Conservation (phyloP, 495 filamentous ascomycete genomes). For the Xylaria nigripes region DNA sequence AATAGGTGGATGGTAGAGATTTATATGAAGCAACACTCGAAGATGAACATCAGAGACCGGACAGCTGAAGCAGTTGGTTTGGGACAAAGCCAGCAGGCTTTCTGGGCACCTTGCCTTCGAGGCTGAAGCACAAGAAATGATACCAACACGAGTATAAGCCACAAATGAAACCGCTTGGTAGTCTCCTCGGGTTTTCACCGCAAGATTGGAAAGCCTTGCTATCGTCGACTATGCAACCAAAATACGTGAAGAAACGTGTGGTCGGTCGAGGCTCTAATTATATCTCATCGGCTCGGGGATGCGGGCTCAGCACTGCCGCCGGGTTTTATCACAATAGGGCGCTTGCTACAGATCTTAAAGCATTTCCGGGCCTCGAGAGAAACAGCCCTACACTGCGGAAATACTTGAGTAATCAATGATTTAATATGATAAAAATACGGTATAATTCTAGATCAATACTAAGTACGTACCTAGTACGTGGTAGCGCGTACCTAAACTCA, state of each 20-base stretch:
- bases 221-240: too few relatives aligned
- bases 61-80: background rate
- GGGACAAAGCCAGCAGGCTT: background rate
- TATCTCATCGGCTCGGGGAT: background rate
- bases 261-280: background rate
- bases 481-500: background rate
- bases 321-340: constrained; percentile 5
- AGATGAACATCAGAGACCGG: background rate
- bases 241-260: too few relatives aligned
- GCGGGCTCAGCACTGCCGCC: background rate
- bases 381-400: constrained; percentile 9
- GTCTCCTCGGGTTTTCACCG: too few relatives aligned
- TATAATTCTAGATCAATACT: background rate
- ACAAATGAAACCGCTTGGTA: too few relatives aligned
- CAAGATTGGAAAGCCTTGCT: too few relatives aligned
- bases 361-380: constrained; percentile 24
- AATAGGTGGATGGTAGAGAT: background rate
- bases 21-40: background rate
- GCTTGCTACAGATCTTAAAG: constrained; percentile 19
- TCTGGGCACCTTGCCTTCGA: background rate
- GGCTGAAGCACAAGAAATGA: background rate
- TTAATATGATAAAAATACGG: background rate
- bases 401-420: background rate
- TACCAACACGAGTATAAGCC: background rate
- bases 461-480: background rate